Base-by-base conservation (phyloP, 495 filamentous ascomycete genomes). In the Amorphotheca resinae region DNA sequence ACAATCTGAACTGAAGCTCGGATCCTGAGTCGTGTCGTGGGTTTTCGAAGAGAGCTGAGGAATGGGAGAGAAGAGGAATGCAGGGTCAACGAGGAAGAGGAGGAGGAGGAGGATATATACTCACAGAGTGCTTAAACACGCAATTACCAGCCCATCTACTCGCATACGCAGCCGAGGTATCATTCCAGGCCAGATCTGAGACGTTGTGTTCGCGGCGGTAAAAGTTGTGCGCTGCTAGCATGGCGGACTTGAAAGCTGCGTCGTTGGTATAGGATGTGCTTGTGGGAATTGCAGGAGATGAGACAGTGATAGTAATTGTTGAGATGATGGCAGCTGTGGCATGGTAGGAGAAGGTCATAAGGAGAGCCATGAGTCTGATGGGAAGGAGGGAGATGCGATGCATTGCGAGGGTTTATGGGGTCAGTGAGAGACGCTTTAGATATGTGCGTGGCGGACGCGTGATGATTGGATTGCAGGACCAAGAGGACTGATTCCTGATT, bases 131-230 rank as follows among this genome's bases (percentile, higher is more conserved):
- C 42, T 64, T 52, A 60, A 80, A 83, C 2, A 62, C 40, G 64
- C 81, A 87, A 3, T 34, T 46, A 1, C 67, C 45, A 0, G 67
- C 69, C 64, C 69, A 77, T 12, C 66, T 44, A 28, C 51, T 41
- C 5, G 81, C 79, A 50, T 71, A 80, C 6, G 57, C 40, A 1
- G 69, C 72, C 7, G 83, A 60, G 0, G 74, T 77, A 2, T 59
- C 48, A 60, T 93, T 87, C 80, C 82, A 93, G 11, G 44, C 45
- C 11, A 88, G 50, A 2, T 63, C 42, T 0, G 59, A 60, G 25
- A 82, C 82, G 49, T 79, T 75, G 62, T 88, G 77, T 36, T 70
- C 56, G 1, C 45, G 22, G 15, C 84, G 79, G 62, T 81, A 87
- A 38, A 63, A 57, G 57, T 91, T 89, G 31, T 72, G 82, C 53